Base-by-base conservation (phyloP, 176 grass and related monocot species). In the Saccharum spontaneum region DNA sequence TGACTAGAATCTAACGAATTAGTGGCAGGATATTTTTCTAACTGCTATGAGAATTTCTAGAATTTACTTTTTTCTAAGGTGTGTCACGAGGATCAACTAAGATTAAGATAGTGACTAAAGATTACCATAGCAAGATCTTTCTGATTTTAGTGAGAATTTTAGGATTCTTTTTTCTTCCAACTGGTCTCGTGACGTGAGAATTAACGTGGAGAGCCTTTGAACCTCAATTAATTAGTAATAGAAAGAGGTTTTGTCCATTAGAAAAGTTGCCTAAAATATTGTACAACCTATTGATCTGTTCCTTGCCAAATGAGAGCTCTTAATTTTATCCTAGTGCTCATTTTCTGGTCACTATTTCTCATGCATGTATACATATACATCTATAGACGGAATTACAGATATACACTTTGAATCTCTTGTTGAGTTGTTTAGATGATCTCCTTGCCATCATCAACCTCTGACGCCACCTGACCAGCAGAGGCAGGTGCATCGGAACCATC, bases 381-480 rank as follows among this genome's bases (percentile, higher is more conserved):
- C 73, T 77, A 89, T 61, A 61, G 59, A 61, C 10, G 59, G 59
- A 26, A 62, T 62, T 73, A 83, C 0, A 41, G 69, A 89, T 89
- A 84, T 84, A 87, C 76, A 78, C 24, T 79, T 94, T 76, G 71
- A 85, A 9, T 49, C 13, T 81, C 37, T 60, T 38, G 0, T 4
- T 40, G 36, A 43, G 62, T 18, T 75, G 15, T 71, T 83, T 83
- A 88, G 86, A 83, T 87, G 73, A 66, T 77, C 68, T 90, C 90
- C 81, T 92, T 94, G 48, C 18, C 82, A 28, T 67, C 78, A 34
- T 38, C 79, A 44, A 46, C 74, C 38, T 88, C 82, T 46, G 75
- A 76, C 2, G 89, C 85, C 37, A 90, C 77, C 85, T 81, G 85
- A 87, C 81, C 88, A 43, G 61, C 88, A 43, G 61, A 87, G 59